Base-by-base conservation (phyloP, 139 green algal species). In the Volvox reticuliferus region DNA sequence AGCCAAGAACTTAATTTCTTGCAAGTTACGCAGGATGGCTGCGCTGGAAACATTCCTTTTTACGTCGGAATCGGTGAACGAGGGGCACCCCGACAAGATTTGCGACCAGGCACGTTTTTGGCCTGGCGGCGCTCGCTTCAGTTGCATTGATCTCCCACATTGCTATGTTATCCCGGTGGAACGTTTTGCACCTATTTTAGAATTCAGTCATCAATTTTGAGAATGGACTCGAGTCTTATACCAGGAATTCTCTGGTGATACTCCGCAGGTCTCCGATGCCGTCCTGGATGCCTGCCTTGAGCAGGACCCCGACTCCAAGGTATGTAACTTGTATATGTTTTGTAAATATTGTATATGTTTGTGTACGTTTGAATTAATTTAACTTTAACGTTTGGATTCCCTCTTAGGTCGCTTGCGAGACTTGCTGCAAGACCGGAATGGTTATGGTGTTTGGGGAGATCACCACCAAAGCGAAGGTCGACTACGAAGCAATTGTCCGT, bases 371-470 rank as follows among this genome's bases (percentile, higher is more conserved):
- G 62, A 69, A 69, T n/a, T n/a, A n/a, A 69, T 69, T 19, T 69
- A 19, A n/a, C 21, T 73, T 73, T 24, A 9, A 24, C 65, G 21
- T 12, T 73, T 12, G 2, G 12, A 2, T 3, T 28, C 12, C 65
- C 55, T 87, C 9, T 13, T 90, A 98, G 96, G 96, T 98, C 0
- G 98, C 98, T 21, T 99, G 98, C 95, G 98, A 99, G 96, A 99
- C 98, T 1, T 96, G 95, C 88, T 99, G 98, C 84, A 99, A 99
- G 98, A 99, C 98, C 30, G 96, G 97, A 50, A 89, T 99, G 98
- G 98, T 99, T 92, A 99, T 99, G 98, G 96, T 99, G 24, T 99
- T 99, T 89, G 98, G 98, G 82, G 98, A 99, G 95, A 99, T 99
- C 95, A 99, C 98, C 83, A 99, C 98, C 91, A 98, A 97, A 91